These are phyloP conservation scores for Fremontodendron californicum DNA, from an alignment of 345 rosid species.

Conservation along the genomic window DNA sequence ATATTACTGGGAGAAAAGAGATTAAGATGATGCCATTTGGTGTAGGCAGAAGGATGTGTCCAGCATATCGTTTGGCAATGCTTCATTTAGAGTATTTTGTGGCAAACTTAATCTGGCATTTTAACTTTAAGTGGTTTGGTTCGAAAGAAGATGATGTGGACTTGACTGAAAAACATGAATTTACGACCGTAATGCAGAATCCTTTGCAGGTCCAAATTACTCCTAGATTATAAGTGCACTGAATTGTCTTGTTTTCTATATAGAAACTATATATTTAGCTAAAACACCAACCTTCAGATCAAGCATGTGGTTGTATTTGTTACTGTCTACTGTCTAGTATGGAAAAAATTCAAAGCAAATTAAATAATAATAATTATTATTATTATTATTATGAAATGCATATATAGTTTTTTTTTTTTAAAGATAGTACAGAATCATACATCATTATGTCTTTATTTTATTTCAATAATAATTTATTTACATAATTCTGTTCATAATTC, in stretches of 20 bases:
- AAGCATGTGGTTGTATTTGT: too few relatives aligned
- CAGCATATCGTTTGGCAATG: constrained; percentile 23
- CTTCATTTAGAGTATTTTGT: constrained; percentile 36
- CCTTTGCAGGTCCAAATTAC: constrained; percentile 18
- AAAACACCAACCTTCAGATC: too few relatives aligned
- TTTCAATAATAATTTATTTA: too few relatives aligned
- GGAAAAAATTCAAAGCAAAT: too few relatives aligned
- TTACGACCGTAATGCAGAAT: constrained; percentile 27
- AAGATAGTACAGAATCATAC: too few relatives aligned
- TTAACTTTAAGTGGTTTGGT: constrained; percentile 29
- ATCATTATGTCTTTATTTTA: too few relatives aligned
- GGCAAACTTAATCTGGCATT: constrained; percentile 26
- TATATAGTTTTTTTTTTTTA: too few relatives aligned
- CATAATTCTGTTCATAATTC: too few relatives aligned
- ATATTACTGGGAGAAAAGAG: constrained; percentile 28
- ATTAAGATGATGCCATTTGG: constrained; percentile 47
- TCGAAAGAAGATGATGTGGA: constrained; percentile 20
- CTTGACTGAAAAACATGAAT: constrained; percentile 28
- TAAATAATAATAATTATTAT: too few relatives aligned
- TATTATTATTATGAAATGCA: too few relatives aligned
- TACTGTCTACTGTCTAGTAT: too few relatives aligned
- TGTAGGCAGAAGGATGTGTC: constrained; percentile 39
- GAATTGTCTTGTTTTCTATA: neutral
- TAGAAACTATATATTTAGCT: too few relatives aligned
- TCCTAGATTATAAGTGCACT: neutral